phyloP scores from a whole-genome alignment of 2,329 filamentous ascomycete genomes.

The Nemania serpens region DNA sequence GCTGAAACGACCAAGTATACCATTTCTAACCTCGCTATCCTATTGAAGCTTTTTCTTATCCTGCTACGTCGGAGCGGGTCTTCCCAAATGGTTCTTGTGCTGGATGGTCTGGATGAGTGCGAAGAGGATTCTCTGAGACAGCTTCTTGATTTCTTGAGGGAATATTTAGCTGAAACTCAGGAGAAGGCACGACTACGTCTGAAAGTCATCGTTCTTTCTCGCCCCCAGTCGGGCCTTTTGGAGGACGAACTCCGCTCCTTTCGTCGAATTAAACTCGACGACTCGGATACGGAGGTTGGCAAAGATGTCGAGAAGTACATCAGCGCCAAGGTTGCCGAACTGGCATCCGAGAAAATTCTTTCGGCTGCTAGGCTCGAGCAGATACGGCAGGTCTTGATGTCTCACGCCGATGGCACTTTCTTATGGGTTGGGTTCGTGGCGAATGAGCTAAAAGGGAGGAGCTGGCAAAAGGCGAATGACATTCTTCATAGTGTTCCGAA shows the following conservation, averaged over 20 bases:
- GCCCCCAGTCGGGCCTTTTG: constrained; percentile 5
- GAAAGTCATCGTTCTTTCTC: constrained; percentile 15
- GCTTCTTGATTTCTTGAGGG: constrained; percentile 6
- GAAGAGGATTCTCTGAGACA: constrained; percentile 14
- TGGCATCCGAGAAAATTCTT: constrained; percentile 6
- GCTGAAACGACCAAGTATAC: constrained; percentile 14
- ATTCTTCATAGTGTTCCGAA: constrained; percentile 2
- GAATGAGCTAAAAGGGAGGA: constrained; percentile 12
- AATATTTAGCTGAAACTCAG: not conserved
- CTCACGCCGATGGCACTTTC: constrained; percentile 9
- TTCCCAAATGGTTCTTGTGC: constrained; percentile 8
- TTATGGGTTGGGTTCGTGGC: constrained; percentile 16
- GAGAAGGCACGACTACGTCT: not conserved
- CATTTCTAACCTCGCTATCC: constrained; percentile 1
- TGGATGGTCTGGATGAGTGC: constrained; percentile 14
- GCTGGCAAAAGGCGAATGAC: not conserved
- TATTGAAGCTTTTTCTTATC: constrained; percentile 12
- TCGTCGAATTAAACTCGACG: not conserved
- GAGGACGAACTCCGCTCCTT: constrained; percentile 1
- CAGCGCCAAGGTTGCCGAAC: constrained; percentile 13
- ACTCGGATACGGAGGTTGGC: not conserved
- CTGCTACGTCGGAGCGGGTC: not conserved
- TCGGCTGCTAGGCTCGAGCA: constrained; percentile 1
- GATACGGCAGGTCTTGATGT: not conserved
- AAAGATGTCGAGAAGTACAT: constrained; percentile 11